Percentiles rank a stretch among this genome's conserved stretches.
phyloP scores from a whole-genome alignment of 2,329 filamentous ascomycete genomes.

The Ophiostoma himal-ulmi region DNA sequence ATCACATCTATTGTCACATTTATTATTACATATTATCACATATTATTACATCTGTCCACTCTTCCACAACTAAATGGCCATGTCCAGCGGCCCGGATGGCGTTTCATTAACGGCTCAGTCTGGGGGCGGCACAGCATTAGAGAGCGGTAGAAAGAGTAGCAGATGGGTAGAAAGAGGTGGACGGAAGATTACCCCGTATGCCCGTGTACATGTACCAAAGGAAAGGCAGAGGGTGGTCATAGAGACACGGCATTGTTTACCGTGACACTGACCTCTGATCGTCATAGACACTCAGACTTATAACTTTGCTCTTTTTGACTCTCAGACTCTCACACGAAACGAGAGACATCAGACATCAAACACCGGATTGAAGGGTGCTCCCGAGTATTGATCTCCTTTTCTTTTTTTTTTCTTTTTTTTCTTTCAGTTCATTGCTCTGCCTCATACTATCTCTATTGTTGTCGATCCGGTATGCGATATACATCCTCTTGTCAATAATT shows the following conservation, averaged over 20 bases:
- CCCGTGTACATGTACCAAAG: not conserved
- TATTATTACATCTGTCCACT: not conserved
- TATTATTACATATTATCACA: no score
- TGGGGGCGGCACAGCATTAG: not conserved
- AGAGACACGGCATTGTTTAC: not conserved
- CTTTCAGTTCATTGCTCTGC: not conserved
- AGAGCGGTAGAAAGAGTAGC: not conserved
- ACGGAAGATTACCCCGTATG: not conserved
- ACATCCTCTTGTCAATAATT: not conserved
- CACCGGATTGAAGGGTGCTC: not conserved
- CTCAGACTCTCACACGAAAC: not conserved
- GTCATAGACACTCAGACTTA: not conserved
- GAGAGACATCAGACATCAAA: not conserved
- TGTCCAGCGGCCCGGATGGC: not conserved
- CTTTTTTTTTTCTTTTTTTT: not conserved
- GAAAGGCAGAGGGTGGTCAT: no score
- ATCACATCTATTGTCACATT: no score
- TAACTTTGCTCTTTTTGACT: not conserved
- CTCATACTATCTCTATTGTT: not conserved
- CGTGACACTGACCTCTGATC: not conserved
- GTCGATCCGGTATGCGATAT: not conserved
- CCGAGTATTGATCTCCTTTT: not conserved
- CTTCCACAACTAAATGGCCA: not conserved
- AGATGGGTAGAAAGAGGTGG: no score
- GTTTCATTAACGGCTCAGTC: conserved; percentile 3